Evolutionary conservation across 805 yeast species (phyloP).

Genomic region (Dipodascopsis tothii): DNA sequence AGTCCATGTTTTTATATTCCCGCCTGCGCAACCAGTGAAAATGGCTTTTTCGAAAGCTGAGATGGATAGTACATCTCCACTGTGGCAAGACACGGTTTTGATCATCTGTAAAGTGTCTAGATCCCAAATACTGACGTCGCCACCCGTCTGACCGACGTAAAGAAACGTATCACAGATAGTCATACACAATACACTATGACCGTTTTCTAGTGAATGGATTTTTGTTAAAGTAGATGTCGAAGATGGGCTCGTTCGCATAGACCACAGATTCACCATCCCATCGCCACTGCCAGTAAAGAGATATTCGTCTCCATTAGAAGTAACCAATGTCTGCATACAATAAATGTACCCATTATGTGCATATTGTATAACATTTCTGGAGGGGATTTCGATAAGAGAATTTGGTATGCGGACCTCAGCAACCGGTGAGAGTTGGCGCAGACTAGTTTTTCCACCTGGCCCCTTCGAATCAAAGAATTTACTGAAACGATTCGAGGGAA

Average conservation of each 20-base stretch:
- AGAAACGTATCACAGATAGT: slow-evolving; percentile 57
- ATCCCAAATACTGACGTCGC: slow-evolving; percentile 79
- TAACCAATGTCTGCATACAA: slow-evolving; percentile 11
- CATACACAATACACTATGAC: slow-evolving; percentile 66
- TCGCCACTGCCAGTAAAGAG: slow-evolving; percentile 83
- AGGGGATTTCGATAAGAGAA: slow-evolving; percentile 45
- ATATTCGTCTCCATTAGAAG: slow-evolving; percentile 31
- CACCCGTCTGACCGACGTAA: slow-evolving; percentile 74
- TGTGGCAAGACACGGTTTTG: slow-evolving; percentile 23
- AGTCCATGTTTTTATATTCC: slow-evolving; percentile 46
- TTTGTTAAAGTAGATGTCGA: slow-evolving; percentile 12
- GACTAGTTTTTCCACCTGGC: slow-evolving; percentile 49
- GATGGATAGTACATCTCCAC: slow-evolving; percentile 53
- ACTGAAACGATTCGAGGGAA: slow-evolving; percentile 47
- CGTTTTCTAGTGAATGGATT: slow-evolving; percentile 46
- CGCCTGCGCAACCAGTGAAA: slow-evolving; percentile 50
- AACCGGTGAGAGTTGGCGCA: slow-evolving; percentile 28
- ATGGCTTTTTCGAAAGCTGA: slow-evolving; percentile 50
- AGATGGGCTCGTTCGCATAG: slow-evolving; percentile 22
- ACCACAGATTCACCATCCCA: slow-evolving; percentile 80
- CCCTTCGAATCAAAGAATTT: slow-evolving; percentile 86
- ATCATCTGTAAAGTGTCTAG: slow-evolving; percentile 68
- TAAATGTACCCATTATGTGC: slow-evolving; percentile 92
- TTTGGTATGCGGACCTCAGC: not conserved
- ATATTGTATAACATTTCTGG: slow-evolving; percentile 58